These are phyloP conservation scores for Curvularia hawaiiensis DNA, from an alignment of 2,329 filamentous ascomycete genomes.

Conservation along the genomic window DNA sequence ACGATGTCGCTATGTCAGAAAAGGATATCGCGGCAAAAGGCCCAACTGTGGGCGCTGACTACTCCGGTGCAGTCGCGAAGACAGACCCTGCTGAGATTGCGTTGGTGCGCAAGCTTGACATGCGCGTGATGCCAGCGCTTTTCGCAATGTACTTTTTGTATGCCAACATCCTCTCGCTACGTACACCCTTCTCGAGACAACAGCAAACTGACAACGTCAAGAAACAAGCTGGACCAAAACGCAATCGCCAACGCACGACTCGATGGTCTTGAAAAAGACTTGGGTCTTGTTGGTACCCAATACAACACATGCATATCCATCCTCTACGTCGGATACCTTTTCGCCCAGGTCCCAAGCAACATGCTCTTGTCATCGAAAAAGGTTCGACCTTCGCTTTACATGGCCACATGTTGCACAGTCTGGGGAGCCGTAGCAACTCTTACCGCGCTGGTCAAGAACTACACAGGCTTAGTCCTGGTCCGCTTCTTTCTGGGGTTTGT, in stretches of 20 bases:
- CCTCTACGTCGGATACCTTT: conserved; percentile 30
- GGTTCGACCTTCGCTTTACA: conserved; percentile 39
- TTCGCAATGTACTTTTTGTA: conserved; percentile 49
- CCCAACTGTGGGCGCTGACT: conserved; percentile 19
- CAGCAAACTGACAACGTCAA: neutral
- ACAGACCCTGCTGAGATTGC: conserved; percentile 33
- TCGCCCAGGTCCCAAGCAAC: conserved; percentile 49
- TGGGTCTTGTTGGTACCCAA: conserved; percentile 28
- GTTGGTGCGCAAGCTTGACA: conserved; percentile 34
- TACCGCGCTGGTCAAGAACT: conserved; percentile 36
- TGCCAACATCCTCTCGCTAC: neutral
- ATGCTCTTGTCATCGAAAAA: conserved; percentile 48
- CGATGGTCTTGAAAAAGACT: conserved; percentile 63
- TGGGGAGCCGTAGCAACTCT: conserved; percentile 42
- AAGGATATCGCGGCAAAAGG: neutral
- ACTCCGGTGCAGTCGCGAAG: conserved; percentile 31
- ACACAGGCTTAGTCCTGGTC: conserved; percentile 33
- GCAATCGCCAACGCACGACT: conserved; percentile 69
- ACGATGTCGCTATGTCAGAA: conserved; percentile 20
- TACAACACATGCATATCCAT: conserved; percentile 54
- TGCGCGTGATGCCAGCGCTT: conserved; percentile 31
- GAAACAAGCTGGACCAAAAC: conserved; percentile 58
- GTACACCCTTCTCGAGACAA: neutral
- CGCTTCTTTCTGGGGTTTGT: conserved; percentile 39
- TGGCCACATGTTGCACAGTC: conserved; percentile 37